These are phyloP conservation scores for Leishmania arabica DNA, from an alignment of 208 protist genomes.

Conservation along the genomic window DNA sequence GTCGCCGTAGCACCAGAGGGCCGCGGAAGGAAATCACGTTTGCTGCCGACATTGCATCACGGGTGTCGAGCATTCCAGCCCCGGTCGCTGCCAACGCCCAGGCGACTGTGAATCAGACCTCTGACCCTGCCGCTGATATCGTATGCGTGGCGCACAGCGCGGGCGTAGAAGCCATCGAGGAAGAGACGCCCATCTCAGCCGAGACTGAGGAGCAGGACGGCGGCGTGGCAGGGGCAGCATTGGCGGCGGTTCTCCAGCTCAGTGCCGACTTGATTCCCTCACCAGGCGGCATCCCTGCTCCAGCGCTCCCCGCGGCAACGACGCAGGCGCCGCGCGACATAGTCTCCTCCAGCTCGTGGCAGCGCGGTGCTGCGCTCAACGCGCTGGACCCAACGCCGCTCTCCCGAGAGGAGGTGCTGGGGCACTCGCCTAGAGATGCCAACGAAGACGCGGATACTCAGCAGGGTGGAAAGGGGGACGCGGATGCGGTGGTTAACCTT, in stretches of 20 bases:
- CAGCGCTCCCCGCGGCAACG: not conserved
- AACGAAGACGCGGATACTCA: not conserved
- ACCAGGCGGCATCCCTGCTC: not conserved
- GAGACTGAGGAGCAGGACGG: not conserved
- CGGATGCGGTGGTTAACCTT: not conserved
- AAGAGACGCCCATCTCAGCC: not conserved
- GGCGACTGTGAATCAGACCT: not conserved
- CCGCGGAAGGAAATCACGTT: constrained; percentile 31
- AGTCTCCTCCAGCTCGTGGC: not conserved
- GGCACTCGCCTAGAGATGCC: not conserved
- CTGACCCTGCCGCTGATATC: not conserved
- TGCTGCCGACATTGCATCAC: constrained; percentile 16
- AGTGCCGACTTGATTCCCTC: constrained; percentile 31
- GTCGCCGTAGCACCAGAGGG: constrained; percentile 19
- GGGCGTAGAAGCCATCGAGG: not conserved
- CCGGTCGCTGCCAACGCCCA: not conserved
- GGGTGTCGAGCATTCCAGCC: not conserved
- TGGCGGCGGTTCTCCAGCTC: not conserved
- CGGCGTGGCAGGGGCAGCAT: not conserved
- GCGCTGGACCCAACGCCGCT: not conserved
- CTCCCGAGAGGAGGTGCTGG: constrained; percentile 7
- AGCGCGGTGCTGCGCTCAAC: not conserved
- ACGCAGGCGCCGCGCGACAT: not conserved
- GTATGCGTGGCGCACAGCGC: not conserved
- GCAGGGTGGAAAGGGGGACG: not conserved